A percentile compares a stretch with the other conserved stretches of the same genome.
Evolutionary conservation across 768 basidiomycete species (phyloP).

Genomic region (Multifurca ochricompacta): DNA sequence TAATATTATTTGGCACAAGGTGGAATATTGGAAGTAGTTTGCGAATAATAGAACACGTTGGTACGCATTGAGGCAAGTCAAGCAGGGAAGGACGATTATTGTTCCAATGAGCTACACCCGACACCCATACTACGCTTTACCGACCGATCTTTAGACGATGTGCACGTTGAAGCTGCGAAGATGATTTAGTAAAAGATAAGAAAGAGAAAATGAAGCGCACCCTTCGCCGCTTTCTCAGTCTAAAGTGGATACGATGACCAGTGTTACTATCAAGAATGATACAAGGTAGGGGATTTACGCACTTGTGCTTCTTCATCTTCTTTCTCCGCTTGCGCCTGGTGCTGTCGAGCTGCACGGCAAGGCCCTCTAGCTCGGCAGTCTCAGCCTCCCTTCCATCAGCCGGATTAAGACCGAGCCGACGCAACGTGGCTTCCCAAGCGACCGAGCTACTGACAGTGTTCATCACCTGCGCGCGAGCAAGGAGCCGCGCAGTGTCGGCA

Average conservation of each 20-base stretch:
- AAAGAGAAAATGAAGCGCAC: constrained; percentile 39
- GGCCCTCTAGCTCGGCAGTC: constrained; percentile 49
- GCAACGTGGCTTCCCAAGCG: constrained; percentile 63
- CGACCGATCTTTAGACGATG: constrained; percentile 21
- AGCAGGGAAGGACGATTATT: not conserved
- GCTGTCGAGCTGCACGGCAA: constrained; percentile 67
- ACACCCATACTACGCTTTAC: not conserved
- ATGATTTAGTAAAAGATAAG: not conserved
- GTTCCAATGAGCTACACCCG: constrained; percentile 2
- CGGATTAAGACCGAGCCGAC: constrained; percentile 53
- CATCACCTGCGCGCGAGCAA: constrained; percentile 68
- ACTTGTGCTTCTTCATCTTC: constrained; percentile 99
- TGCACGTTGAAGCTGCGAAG: constrained; percentile 14
- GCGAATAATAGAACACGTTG: not conserved
- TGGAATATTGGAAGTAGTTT: too few relatives aligned
- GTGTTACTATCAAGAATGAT: constrained; percentile 8
- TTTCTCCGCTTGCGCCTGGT: constrained; percentile 77
- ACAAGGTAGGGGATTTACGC: constrained; percentile 29
- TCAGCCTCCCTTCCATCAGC: constrained; percentile 43
- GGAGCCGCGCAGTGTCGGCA: constrained; percentile 70
- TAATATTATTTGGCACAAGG: too few relatives aligned
- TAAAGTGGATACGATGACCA: constrained; percentile 25
- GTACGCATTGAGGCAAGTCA: not conserved
- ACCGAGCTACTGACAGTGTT: constrained; percentile 52
- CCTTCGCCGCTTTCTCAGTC: constrained; percentile 86